Percentiles rank a stretch among this genome's conserved stretches.
Evolutionary conservation across 169 alveolate genomes (phyloP).

Genomic region (Haemoproteus tartakovskyi): DNA sequence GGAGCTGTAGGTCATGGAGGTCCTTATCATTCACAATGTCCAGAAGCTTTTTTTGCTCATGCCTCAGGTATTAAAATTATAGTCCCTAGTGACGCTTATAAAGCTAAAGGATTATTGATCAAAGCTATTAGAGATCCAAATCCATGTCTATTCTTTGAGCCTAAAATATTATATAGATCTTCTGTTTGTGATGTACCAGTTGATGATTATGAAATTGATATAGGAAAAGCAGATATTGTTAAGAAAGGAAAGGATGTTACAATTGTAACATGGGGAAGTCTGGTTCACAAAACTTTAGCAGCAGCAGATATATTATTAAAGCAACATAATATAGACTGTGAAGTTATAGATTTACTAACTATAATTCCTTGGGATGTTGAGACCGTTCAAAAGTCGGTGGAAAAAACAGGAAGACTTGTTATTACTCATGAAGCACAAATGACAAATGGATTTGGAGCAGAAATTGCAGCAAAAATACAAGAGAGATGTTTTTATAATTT

Average conservation of each 20-base stretch:
- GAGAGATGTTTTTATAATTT: conserved; percentile 90
- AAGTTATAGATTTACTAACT: conserved; percentile 94
- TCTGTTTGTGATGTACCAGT: conserved; percentile 91
- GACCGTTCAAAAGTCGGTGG: conserved; percentile 88
- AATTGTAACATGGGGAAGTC: conserved; percentile 86
- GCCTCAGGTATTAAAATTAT: conserved; percentile 93
- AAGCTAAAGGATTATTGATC: conserved; percentile 91
- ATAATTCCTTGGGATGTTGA: conserved; percentile 95
- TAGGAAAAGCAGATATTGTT: conserved; percentile 91
- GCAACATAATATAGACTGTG: conserved; percentile 86
- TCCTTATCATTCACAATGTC: conserved; percentile 93
- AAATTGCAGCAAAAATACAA: conserved; percentile 89
- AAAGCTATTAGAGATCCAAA: conserved; percentile 86
- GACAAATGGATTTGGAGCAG: conserved; percentile 91
- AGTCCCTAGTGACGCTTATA: conserved; percentile 94
- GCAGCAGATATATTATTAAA: conserved; percentile 90
- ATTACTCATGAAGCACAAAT: conserved; percentile 95
- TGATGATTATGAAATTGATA: conserved; percentile 89
- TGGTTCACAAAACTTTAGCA: conserved; percentile 79
- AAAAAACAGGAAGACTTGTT: conserved; percentile 91
- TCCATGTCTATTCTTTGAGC: conserved; percentile 96
- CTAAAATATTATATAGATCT: conserved; percentile 95
- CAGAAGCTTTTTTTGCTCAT: conserved; percentile 96
- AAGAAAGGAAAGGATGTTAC: conserved; percentile 91
- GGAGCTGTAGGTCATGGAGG: conserved; percentile 99